These are phyloP conservation scores for Rhododendron henanense DNA, from an alignment of 148 eudicot genomes.

Conservation along the genomic window DNA sequence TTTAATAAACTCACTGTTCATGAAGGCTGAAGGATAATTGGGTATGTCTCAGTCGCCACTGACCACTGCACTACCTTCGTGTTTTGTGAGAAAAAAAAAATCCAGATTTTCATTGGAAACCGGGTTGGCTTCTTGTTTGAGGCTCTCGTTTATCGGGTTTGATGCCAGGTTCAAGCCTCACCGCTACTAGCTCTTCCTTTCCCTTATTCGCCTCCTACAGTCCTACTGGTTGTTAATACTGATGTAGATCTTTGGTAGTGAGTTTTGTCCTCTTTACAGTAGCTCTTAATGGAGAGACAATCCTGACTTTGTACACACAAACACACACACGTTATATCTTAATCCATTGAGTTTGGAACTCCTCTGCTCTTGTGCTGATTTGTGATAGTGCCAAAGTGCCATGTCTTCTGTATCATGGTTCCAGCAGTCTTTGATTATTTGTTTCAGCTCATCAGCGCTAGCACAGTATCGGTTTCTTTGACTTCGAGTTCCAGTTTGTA, in stretches of 20 bases:
- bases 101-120: background rate
- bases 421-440: background rate
- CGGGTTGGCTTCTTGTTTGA: background rate
- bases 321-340: background rate
- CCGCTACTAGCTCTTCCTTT: background rate
- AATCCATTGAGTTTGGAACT: background rate
- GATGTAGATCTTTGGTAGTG: background rate
- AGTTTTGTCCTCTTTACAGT: background rate
- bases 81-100: background rate
- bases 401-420: background rate
- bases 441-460: background rate
- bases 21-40: background rate
- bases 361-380: background rate
- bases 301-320: background rate
- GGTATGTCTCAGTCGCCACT: background rate
- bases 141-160: background rate
- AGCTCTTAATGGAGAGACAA: background rate
- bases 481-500: constrained; percentile 1
- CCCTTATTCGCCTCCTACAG: background rate
- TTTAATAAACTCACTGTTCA: background rate
- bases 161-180: background rate
- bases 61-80: background rate
- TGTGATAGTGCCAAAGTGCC: background rate
- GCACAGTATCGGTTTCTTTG: constrained; percentile 9
- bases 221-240: background rate